Conservation (phyloP, 2,329 filamentous ascomycete species). For the Cytospora mali region DNA sequence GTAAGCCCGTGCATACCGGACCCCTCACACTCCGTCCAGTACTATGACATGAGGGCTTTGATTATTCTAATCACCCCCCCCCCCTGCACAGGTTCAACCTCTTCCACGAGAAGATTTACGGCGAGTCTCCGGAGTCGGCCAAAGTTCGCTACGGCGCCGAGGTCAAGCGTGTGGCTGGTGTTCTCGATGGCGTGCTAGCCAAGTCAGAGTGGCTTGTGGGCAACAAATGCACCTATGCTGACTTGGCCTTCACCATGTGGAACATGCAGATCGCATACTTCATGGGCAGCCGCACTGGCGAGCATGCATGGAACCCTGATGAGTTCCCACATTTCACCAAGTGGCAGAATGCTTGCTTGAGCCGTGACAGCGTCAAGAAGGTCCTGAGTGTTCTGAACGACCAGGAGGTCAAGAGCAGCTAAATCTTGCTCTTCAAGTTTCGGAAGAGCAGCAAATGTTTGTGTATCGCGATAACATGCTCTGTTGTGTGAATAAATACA, state of each 20-base stretch:
- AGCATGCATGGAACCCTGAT: constrained; percentile 13
- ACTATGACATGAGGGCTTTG: background rate
- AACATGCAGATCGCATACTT: constrained; percentile 12
- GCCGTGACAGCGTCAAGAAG: constrained; percentile 16
- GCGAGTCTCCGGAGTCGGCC: constrained; percentile 28
- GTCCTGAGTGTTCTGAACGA: constrained; percentile 14
- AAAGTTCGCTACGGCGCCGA: constrained; percentile 14
- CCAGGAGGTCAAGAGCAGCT: constrained; percentile 10
- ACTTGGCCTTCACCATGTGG: constrained; percentile 23
- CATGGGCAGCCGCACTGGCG: constrained; percentile 19
- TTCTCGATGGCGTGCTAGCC: background rate
- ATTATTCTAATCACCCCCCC: constrained; percentile 7
- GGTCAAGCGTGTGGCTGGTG: constrained; percentile 4
- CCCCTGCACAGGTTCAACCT: constrained; percentile 8
- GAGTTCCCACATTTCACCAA: constrained; percentile 16
- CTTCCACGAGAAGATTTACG: constrained; percentile 14
- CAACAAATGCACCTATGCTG: constrained; percentile 16
- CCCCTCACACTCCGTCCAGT: constrained; percentile 36
- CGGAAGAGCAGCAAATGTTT: background rate
- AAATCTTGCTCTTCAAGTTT: background rate
- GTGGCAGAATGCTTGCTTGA: constrained; percentile 15
- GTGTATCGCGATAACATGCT: background rate
- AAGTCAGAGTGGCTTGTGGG: constrained; percentile 1
- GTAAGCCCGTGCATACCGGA: constrained; percentile 42
- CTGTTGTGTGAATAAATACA: background rate